Evolutionary conservation across 2,329 filamentous ascomycete genomes (phyloP).

Genomic region (Scytalidium sp.): DNA sequence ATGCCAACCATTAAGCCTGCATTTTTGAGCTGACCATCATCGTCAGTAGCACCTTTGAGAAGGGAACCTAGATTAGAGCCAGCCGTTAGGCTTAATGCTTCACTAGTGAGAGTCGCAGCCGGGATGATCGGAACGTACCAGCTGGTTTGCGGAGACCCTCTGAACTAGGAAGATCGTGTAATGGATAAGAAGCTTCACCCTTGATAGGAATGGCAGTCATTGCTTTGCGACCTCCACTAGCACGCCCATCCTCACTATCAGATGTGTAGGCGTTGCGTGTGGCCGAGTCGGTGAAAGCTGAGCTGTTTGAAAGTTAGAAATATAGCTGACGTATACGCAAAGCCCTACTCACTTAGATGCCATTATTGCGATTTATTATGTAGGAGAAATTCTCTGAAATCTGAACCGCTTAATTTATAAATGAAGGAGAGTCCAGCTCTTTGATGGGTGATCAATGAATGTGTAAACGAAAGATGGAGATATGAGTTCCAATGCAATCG

Average conservation of each 20-base stretch:
- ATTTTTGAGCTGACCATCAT: constrained; percentile 54
- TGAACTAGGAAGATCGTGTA: constrained; percentile 31
- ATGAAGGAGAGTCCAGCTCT: too few species aligned
- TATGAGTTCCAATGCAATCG: too few species aligned
- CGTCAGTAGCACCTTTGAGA: constrained; percentile 54
- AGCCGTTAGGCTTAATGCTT: neutral
- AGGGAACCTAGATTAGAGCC: constrained; percentile 41
- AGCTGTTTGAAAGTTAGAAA: neutral
- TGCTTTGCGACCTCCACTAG: constrained; percentile 30
- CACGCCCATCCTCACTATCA: neutral
- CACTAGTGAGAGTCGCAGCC: neutral
- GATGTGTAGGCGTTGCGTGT: neutral
- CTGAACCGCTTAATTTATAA: too few species aligned
- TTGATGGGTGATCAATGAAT: too few species aligned
- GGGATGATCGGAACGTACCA: constrained; percentile 14
- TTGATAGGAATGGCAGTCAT: constrained; percentile 17
- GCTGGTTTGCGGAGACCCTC: constrained; percentile 36
- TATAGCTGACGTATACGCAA: too few species aligned
- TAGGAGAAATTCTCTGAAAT: too few species aligned
- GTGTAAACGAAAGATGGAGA: too few species aligned
- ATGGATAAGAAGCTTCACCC: constrained; percentile 4
- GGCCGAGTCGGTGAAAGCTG: neutral
- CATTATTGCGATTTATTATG: neutral
- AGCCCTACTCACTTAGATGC: neutral
- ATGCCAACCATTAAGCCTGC: constrained; percentile 59